A percentile compares a stretch with the other conserved stretches of the same genome.
Conservation (phyloP, 148 eudicot species). For the Polygonum maritimum region DNA sequence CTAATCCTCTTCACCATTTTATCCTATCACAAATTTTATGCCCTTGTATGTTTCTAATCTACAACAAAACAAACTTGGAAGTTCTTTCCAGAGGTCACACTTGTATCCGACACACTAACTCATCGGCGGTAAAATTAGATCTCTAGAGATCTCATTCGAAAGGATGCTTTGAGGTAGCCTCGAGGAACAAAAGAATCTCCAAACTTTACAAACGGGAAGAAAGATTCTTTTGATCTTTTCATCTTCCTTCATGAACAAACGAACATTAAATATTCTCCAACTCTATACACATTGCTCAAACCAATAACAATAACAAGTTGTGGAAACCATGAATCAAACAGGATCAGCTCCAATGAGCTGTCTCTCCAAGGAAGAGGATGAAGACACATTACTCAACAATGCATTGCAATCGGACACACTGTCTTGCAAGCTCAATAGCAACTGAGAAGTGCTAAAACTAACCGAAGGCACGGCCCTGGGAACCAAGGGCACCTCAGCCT, state of each 20-base stretch:
- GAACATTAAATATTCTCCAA: background rate
- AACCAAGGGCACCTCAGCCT: slow-evolving; percentile 58
- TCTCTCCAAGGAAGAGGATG: slow-evolving; percentile 30
- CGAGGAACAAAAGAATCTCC: background rate
- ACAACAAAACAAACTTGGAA: background rate
- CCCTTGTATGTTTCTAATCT: background rate
- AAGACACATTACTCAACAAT: slow-evolving; percentile 38
- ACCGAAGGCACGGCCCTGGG: slow-evolving; percentile 49
- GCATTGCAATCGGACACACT: slow-evolving; percentile 76
- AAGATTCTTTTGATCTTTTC: background rate
- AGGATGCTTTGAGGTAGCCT: too few relatives aligned
- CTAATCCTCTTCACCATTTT: background rate
- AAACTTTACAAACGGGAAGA: background rate
- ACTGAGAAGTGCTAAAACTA: slow-evolving; percentile 59
- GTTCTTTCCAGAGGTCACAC: background rate
- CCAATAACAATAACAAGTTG: background rate
- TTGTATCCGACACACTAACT: too few relatives aligned
- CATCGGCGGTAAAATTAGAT: too few relatives aligned
- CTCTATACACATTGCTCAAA: background rate
- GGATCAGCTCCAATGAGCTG: slow-evolving; percentile 7
- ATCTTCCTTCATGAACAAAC: too few relatives aligned
- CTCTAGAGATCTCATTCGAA: too few relatives aligned
- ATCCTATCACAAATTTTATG: background rate
- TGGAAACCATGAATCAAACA: slow-evolving; percentile 7
- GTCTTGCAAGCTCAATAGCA: slow-evolving; percentile 61